Percentiles rank a stretch among this genome's conserved stretches.
Conservation (phyloP, 2,329 filamentous ascomycete species). For the Torrubiellomyces zombiae region DNA sequence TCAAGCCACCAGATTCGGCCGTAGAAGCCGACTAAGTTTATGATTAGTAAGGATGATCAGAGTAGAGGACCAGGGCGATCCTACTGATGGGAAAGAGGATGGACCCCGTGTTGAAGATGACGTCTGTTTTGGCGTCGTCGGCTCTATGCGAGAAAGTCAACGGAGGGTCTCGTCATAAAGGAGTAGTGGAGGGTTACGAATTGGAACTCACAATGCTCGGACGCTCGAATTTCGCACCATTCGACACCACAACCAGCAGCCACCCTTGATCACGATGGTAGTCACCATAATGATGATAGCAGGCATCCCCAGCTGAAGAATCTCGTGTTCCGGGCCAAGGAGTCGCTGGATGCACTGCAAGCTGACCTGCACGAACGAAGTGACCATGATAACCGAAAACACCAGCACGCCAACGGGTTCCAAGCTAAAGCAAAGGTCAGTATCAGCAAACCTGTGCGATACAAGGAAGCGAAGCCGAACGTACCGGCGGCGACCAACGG, state of each 20-base stretch:
- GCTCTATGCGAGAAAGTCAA: conserved; percentile 18
- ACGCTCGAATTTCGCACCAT: conserved; percentile 75
- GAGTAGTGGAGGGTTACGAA: conserved; percentile 1
- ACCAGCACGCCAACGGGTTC: conserved; percentile 69
- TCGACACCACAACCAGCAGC: conserved; percentile 78
- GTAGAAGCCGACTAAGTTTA: conserved; percentile 47
- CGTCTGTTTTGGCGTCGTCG: conserved; percentile 47
- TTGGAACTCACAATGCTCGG: conserved; percentile 46
- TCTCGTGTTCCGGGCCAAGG: conserved; percentile 38
- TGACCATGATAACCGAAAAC: conserved; percentile 77
- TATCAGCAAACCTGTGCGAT: not conserved
- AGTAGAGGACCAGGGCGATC: conserved; percentile 5
- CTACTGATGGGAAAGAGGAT: conserved; percentile 66
- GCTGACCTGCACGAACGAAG: conserved; percentile 63
- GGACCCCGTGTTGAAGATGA: conserved; percentile 81
- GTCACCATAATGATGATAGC: conserved; percentile 66
- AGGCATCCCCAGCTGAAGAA: conserved; percentile 57
- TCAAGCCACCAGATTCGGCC: conserved; percentile 72
- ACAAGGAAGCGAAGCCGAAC: conserved; percentile 6
- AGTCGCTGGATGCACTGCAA: conserved; percentile 54
- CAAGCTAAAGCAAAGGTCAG: conserved; percentile 29
- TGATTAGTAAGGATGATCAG: not conserved
- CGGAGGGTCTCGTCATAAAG: too few relatives aligned
- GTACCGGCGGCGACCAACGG: conserved; percentile 51
- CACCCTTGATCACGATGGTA: conserved; percentile 67